Percentiles rank a stretch among this genome's conserved stretches.
Evolutionary conservation across 2,329 filamentous ascomycete species (phyloP).

Genomic region (Lachnellula subtilissima): DNA sequence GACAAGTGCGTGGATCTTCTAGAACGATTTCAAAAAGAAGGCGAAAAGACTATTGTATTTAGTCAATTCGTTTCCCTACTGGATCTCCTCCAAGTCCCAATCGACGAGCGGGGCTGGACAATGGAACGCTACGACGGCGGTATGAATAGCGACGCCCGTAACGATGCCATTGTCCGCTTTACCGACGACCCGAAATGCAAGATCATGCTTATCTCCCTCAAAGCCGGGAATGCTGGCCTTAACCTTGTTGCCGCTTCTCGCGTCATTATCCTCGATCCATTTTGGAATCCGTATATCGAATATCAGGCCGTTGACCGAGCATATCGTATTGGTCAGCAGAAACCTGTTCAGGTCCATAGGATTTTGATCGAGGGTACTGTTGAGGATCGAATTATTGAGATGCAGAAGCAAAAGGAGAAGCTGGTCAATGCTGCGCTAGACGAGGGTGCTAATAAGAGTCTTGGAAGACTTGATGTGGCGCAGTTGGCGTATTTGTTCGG

Average conservation of each 20-base stretch:
- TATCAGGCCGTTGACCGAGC: slow-evolving; percentile 89
- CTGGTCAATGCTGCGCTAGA: slow-evolving; percentile 77
- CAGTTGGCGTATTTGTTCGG: slow-evolving; percentile 29
- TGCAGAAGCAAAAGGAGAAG: slow-evolving; percentile 74
- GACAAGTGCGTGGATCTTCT: slow-evolving; percentile 64
- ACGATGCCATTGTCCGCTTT: slow-evolving; percentile 64
- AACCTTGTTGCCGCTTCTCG: slow-evolving; percentile 80
- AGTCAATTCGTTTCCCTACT: slow-evolving; percentile 76
- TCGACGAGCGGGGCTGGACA: slow-evolving; percentile 48
- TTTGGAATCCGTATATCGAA: slow-evolving; percentile 92
- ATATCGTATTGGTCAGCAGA: slow-evolving; percentile 77
- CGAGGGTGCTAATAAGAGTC: slow-evolving; percentile 61
- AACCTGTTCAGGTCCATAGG: slow-evolving; percentile 72
- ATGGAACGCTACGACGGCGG: slow-evolving; percentile 69
- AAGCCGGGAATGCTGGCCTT: slow-evolving; percentile 78
- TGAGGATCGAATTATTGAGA: slow-evolving; percentile 75
- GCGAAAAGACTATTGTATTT: slow-evolving; percentile 77
- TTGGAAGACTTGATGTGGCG: slow-evolving; percentile 53
- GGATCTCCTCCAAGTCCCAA: slow-evolving; percentile 70
- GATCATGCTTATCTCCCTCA: slow-evolving; percentile 73
- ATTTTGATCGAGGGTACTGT: slow-evolving; percentile 74
- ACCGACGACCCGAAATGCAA: slow-evolving; percentile 51
- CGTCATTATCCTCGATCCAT: slow-evolving; percentile 87
- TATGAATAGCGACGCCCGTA: slow-evolving; percentile 63
- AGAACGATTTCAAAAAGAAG: slow-evolving; percentile 34